These are phyloP conservation scores for Volutella citrinella DNA, from an alignment of 2,329 filamentous ascomycete species.

Conservation along the genomic window DNA sequence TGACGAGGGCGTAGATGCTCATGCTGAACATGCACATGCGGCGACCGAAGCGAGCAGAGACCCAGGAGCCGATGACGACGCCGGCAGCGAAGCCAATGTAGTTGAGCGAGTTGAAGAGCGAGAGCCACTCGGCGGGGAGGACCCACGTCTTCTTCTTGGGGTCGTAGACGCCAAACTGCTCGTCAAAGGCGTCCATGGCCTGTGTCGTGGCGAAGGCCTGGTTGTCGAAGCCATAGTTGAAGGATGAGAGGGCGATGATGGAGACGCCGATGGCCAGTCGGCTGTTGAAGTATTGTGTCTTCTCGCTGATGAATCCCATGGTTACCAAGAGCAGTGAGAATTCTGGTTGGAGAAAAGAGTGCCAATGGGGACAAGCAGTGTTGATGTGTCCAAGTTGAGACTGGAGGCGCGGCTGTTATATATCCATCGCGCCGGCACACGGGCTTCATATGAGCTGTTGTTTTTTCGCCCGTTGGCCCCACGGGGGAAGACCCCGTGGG, in stretches of 20 bases:
- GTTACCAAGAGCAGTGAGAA: too few species aligned
- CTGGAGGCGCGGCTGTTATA: too few species aligned
- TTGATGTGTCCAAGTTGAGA: too few species aligned
- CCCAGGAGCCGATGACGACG: constrained; percentile 18
- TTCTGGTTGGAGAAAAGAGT: too few species aligned
- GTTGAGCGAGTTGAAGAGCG: constrained; percentile 34
- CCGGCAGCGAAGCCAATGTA: constrained; percentile 33
- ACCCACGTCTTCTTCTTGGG: constrained; percentile 18
- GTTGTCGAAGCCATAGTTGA: constrained; percentile 41
- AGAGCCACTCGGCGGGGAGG: constrained; percentile 30
- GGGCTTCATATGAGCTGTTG: too few species aligned
- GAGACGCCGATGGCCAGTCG: too few species aligned
- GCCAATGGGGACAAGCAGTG: too few species aligned
- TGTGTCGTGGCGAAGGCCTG: constrained; percentile 34
- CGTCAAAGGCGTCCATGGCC: constrained; percentile 34
- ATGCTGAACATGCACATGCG: constrained; percentile 32
- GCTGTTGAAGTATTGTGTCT: too few species aligned
- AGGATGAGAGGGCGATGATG: constrained; percentile 34
- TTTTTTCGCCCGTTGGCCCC: too few species aligned
- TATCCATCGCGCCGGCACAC: too few species aligned
- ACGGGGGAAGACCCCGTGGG: too few species aligned
- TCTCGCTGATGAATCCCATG: too few species aligned
- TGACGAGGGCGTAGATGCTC: constrained; percentile 30
- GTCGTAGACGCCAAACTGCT: constrained; percentile 31
- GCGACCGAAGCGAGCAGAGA: constrained; percentile 22